Evolutionary conservation across 495 filamentous ascomycete species (phyloP).

Genomic region (Immersiella caudata): DNA sequence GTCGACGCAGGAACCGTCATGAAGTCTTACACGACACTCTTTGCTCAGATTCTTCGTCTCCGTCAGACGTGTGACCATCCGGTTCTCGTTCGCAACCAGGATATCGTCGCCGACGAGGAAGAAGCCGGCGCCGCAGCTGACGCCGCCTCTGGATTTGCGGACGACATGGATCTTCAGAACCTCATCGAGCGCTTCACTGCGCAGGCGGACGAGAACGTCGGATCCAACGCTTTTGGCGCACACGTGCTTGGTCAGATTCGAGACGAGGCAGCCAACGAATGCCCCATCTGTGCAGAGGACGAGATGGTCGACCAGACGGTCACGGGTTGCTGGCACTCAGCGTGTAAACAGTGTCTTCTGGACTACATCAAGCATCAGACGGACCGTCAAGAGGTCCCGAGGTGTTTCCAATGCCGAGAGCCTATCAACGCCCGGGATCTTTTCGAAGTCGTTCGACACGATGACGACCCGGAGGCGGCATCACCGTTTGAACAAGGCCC

Average conservation of each 20-base stretch:
- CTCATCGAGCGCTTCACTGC: constrained; percentile 82
- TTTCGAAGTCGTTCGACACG: constrained; percentile 78
- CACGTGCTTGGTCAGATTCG: constrained; percentile 89
- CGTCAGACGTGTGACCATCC: constrained; percentile 96
- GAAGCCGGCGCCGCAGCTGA: constrained; percentile 80
- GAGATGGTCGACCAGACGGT: constrained; percentile 93
- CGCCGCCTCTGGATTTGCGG: constrained; percentile 74
- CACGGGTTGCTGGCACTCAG: constrained; percentile 94
- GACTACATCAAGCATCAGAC: constrained; percentile 86
- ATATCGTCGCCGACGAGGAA: constrained; percentile 84
- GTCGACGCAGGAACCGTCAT: constrained; percentile 89
- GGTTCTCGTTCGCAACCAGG: constrained; percentile 79
- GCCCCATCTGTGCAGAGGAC: constrained; percentile 92
- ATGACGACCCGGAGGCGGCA: constrained; percentile 45
- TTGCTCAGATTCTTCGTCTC: constrained; percentile 93
- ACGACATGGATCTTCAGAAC: constrained; percentile 93
- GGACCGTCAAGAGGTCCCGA: constrained; percentile 70
- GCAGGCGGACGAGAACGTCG: constrained; percentile 65
- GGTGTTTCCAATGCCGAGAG: constrained; percentile 88
- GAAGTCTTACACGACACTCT: constrained; percentile 93
- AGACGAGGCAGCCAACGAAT: constrained; percentile 84
- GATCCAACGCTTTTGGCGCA: constrained; percentile 73
- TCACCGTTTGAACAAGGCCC: constrained; percentile 47
- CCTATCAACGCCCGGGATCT: constrained; percentile 80
- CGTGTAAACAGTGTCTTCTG: constrained; percentile 87